Evolutionary conservation across 768 basidiomycete genomes (phyloP), one percentile per base, ranked within the genome.

Genomic region (Suillus weaverae): DNA sequence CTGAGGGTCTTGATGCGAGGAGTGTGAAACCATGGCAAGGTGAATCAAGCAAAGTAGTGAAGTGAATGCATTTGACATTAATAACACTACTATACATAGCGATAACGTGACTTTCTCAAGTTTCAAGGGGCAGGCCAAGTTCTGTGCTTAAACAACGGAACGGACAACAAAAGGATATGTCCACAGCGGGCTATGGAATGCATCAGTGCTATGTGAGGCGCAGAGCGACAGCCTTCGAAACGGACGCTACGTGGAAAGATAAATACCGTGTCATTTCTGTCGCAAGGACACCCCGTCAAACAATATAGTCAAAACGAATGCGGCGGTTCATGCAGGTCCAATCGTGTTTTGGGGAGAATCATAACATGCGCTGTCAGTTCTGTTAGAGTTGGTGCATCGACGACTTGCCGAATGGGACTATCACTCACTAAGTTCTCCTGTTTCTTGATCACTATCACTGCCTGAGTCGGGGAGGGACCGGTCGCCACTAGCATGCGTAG

Each of bases 1-100:
- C 60, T 67, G 60, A 36, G 43, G 39, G 18, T 32, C 10, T 32
- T 30, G 57, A 59, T 59, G 38, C 10, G 57, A 41, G 26, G 26
- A 8, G 39, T 11, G 18, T 13, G 26, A 59, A 3, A 13, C 18
- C 39, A 59, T 59, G 11, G 18, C 18, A 6, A 33, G 53, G 18
- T 53, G 30, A 20, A 33, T 16, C 26, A 51, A 26, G 30, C 2
- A 2, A 20, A 18, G 16, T 32, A 53, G 51, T 53, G 30, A 53
- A 33, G 51, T 32, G 51, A 53, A 18, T 53, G 11, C 51, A 16
- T 32, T 9, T 50, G 22, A 14, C 22, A 14, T 50, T 1, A 7
- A 26, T 26, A 16, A 50, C 48, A 5, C 16, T 16, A 41, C 39
- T 41, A 41, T 43, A 43, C 41, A 30, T 8, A 33, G 20, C 10